Evolutionary conservation across 2,329 filamentous ascomycete species (phyloP).

Genomic region (Emmonsia crescens): DNA sequence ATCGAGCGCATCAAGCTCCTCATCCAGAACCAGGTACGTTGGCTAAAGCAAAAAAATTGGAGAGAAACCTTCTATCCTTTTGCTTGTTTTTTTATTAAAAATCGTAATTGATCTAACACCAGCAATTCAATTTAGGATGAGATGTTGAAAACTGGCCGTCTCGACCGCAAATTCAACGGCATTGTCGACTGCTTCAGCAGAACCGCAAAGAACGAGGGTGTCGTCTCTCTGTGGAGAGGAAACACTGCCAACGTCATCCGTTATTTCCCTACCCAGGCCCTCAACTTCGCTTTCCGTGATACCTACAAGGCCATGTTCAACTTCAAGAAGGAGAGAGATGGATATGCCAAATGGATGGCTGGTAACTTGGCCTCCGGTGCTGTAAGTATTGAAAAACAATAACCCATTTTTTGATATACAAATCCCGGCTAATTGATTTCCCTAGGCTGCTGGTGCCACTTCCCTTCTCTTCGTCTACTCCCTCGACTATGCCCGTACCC

Average conservation of each 20-base stretch:
- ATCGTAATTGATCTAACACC: neutral
- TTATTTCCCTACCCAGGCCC: slow-evolving; percentile 99
- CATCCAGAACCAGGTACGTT: slow-evolving; percentile 98
- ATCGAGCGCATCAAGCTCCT: slow-evolving; percentile 99
- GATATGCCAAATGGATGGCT: slow-evolving; percentile 97
- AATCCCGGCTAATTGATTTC: slow-evolving; percentile 1
- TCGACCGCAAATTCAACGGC: slow-evolving; percentile 91
- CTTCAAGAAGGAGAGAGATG: slow-evolving; percentile 99
- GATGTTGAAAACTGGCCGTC: slow-evolving; percentile 98
- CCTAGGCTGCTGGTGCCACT: slow-evolving; percentile 89
- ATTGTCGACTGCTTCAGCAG: slow-evolving; percentile 93
- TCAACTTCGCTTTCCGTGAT: slow-evolving; percentile 99
- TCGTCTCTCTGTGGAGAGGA: slow-evolving; percentile 94
- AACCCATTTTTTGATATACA: neutral
- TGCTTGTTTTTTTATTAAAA: neutral
- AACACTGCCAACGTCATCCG: slow-evolving; percentile 99
- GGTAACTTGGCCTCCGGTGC: slow-evolving; percentile 99
- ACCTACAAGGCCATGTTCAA: slow-evolving; percentile 99
- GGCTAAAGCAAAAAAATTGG: neutral
- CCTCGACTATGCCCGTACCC: slow-evolving; percentile 99
- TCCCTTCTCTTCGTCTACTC: slow-evolving; percentile 99
- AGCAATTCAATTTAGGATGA: slow-evolving; percentile 61
- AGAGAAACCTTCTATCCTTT: too few relatives aligned
- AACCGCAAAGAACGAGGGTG: slow-evolving; percentile 82
- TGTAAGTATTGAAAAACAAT: slow-evolving; percentile 52